These are phyloP conservation scores for Vaccinium darrowii DNA, from an alignment of 148 eudicot species.

Conservation along the genomic window DNA sequence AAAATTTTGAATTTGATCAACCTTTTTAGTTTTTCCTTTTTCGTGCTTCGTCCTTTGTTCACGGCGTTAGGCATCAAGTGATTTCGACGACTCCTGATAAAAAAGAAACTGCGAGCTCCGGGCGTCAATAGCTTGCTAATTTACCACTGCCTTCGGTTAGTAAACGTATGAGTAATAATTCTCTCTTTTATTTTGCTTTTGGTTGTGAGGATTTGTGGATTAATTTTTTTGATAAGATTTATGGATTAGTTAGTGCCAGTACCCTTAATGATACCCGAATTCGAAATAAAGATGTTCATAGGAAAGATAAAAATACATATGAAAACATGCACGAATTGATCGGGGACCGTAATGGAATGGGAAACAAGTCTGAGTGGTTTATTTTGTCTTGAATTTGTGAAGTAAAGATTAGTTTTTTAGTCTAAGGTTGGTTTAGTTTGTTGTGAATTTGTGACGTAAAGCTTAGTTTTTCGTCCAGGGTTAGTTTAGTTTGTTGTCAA, in stretches of 20 bases:
- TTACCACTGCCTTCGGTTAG: not conserved
- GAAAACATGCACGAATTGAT: not conserved
- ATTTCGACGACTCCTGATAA: constrained; percentile 8
- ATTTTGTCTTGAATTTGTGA: not conserved
- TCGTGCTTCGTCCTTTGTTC: not conserved
- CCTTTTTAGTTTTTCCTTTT: not conserved
- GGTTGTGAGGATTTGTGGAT: not conserved
- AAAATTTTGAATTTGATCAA: constrained; percentile 5
- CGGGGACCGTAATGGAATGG: not conserved
- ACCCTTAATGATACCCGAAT: not conserved
- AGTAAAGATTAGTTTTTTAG: not conserved
- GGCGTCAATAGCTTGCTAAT: not conserved
- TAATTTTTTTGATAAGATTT: not conserved
- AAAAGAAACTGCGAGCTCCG: not conserved
- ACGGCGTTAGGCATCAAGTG: not conserved
- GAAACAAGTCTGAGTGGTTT: not conserved
- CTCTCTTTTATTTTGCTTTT: not conserved
- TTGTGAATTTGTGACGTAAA: not conserved
- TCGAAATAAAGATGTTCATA: not conserved
- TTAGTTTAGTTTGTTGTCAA: too few relatives aligned
- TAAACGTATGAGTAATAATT: not conserved
- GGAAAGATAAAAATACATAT: not conserved
- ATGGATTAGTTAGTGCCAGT: constrained; percentile 4
- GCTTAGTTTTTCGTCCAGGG: not conserved
- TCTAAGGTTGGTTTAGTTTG: not conserved